Conservation (phyloP, 2,329 filamentous ascomycete genomes). For the Penicillium fuscoglaucum region DNA sequence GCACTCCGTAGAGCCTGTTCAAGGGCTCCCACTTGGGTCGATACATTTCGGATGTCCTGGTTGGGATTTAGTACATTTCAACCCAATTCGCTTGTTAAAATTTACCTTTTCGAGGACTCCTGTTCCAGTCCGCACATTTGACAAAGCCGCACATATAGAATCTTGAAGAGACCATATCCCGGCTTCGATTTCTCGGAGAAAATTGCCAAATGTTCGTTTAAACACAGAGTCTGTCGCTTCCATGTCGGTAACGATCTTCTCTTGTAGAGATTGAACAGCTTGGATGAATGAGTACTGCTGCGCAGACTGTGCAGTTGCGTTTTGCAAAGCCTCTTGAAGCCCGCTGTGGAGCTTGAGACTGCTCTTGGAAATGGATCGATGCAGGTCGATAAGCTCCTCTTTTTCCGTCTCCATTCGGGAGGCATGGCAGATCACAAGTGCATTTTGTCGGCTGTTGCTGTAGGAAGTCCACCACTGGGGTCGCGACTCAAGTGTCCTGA, state of each 20-base stretch:
- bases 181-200: slow-evolving; percentile 30
- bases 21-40: slow-evolving; percentile 26
- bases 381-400: slow-evolving; percentile 43
- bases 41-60: slow-evolving; percentile 36
- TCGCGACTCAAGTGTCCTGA: slow-evolving; percentile 54
- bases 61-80: slow-evolving; percentile 1
- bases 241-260: slow-evolving; percentile 34
- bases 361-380: slow-evolving; percentile 41
- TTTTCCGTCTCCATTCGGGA: slow-evolving; percentile 60
- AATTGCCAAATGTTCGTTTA: slow-evolving; percentile 24
- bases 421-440: slow-evolving; percentile 62
- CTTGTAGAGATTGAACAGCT: slow-evolving; percentile 32
- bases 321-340: slow-evolving; percentile 36
- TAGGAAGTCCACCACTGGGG: slow-evolving; percentile 65
- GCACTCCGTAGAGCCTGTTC: slow-evolving; percentile 27
- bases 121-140: slow-evolving; percentile 19
- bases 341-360: slow-evolving; percentile 38
- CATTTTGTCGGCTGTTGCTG: slow-evolving; percentile 62
- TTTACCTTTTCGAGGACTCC: slow-evolving; percentile 27
- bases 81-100: not conserved
- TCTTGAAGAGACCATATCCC: slow-evolving; percentile 24
- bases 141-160: slow-evolving; percentile 23
- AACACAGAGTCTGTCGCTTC: slow-evolving; percentile 30
- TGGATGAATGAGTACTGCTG: slow-evolving; percentile 38
- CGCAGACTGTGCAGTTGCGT: slow-evolving; percentile 31